A percentile compares a stretch with the other conserved stretches of the same genome.
phyloP scores from a whole-genome alignment of 2,329 filamentous ascomycete genomes.

The Cordyceps cateniannulata region DNA sequence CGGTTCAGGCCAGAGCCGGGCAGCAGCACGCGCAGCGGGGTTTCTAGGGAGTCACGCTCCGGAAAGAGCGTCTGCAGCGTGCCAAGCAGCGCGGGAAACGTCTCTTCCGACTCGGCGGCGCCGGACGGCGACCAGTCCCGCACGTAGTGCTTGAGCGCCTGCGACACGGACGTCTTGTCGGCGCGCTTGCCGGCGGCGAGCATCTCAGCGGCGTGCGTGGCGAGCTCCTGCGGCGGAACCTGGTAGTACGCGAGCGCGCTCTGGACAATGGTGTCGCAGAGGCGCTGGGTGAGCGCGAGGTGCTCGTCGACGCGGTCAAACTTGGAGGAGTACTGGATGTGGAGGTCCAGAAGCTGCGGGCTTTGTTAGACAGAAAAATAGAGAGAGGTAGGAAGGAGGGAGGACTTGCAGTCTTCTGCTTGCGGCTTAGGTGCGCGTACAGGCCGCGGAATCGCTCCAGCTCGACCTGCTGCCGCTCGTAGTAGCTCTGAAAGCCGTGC shows the following conservation, averaged over 20 bases:
- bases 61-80: constrained; percentile 28
- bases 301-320: constrained; percentile 37
- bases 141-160: constrained; percentile 51
- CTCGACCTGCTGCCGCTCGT: constrained; percentile 29
- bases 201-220: constrained; percentile 32
- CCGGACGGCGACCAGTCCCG: constrained; percentile 50
- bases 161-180: constrained; percentile 43
- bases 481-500: constrained; percentile 30
- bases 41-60: constrained; percentile 8
- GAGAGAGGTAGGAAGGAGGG: background rate
- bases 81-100: constrained; percentile 33
- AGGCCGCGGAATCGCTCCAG: constrained; percentile 28
- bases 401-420: constrained; percentile 26
- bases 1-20: constrained; percentile 49
- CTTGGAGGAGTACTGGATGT: constrained; percentile 50
- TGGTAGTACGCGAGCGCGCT: constrained; percentile 40
- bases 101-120: constrained; percentile 35
- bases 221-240: constrained; percentile 36
- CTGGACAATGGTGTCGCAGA: constrained; percentile 41
- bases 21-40: constrained; percentile 34
- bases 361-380: background rate
- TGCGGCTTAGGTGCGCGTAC: constrained; percentile 29
- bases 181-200: constrained; percentile 28
- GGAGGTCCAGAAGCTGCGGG: constrained; percentile 44
- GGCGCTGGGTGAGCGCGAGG: constrained; percentile 35